These are phyloP conservation scores for Syzygium jambos DNA, from an alignment of 345 rosid genomes.

Conservation along the genomic window DNA sequence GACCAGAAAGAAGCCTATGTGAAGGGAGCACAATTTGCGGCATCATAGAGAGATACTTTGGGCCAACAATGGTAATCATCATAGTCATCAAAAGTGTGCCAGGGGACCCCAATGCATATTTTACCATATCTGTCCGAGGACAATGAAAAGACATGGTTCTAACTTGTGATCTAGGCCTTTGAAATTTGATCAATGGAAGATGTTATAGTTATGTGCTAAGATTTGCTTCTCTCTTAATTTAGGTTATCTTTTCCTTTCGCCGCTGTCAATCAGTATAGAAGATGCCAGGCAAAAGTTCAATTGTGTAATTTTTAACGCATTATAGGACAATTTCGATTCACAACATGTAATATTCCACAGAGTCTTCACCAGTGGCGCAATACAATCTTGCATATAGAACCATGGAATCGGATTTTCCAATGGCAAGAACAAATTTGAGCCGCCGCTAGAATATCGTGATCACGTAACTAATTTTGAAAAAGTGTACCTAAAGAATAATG, in stretches of 20 bases:
- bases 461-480: background rate
- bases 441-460: background rate
- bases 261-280: background rate
- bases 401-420: background rate
- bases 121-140: background rate
- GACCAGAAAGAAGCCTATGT: background rate
- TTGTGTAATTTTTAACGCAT: rapidly evolving
- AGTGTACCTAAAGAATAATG: background rate
- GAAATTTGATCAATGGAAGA: background rate
- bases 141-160: background rate
- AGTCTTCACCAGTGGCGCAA: background rate
- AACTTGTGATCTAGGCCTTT: background rate
- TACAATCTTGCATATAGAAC: background rate
- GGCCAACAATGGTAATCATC: background rate
- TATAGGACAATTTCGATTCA: background rate
- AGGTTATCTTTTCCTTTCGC: background rate
- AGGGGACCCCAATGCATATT: background rate
- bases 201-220: background rate
- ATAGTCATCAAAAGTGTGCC: background rate
- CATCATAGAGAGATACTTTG: background rate
- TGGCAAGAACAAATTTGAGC: background rate
- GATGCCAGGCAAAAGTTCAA: background rate
- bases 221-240: background rate
- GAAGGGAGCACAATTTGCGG: background rate
- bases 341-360: background rate